Conservation (phyloP, 2,329 filamentous ascomycete genomes). For the Phialophora macrospora region DNA sequence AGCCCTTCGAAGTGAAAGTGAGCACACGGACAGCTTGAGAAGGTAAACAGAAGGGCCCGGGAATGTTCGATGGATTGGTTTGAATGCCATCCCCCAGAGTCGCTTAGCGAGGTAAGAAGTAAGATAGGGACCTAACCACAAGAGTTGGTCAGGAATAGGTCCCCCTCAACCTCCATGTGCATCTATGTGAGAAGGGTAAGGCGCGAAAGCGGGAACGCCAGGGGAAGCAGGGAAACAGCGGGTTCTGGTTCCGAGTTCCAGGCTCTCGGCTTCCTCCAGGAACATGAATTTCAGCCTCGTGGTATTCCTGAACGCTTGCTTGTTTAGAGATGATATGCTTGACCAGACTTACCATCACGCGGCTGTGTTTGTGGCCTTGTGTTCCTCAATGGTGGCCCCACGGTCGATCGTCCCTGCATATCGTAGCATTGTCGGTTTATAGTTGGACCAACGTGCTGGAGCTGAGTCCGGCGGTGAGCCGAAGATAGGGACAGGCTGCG, state of each 20-base stretch:
- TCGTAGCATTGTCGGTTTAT: neutral
- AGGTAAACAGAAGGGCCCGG: neutral
- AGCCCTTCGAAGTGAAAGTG: neutral
- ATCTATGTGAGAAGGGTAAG: slow-evolving; percentile 7
- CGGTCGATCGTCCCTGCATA: slow-evolving; percentile 11
- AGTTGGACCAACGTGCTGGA: slow-evolving; percentile 7
- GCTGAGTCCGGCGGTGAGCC: slow-evolving; percentile 9
- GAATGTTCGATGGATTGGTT: slow-evolving; percentile 1
- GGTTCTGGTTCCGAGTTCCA: slow-evolving; percentile 1
- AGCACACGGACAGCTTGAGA: neutral
- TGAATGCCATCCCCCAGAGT: slow-evolving; percentile 2
- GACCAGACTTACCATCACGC: slow-evolving; percentile 8
- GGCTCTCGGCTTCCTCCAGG: neutral
- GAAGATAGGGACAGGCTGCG: slow-evolving; percentile 1
- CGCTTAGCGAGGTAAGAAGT: slow-evolving; percentile 7
- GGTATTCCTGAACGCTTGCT: slow-evolving; percentile 1
- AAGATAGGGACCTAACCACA: neutral
- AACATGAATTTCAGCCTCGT: slow-evolving; percentile 12
- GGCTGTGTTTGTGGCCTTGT: slow-evolving; percentile 11
- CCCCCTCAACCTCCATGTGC: slow-evolving; percentile 2
- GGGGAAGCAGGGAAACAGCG: slow-evolving; percentile 9
- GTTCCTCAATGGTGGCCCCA: neutral
- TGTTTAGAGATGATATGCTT: neutral
- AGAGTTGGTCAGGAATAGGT: slow-evolving; percentile 3
- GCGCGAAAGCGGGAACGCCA: slow-evolving; percentile 8